Base-by-base conservation (phyloP, 2,329 filamentous ascomycete species). In the Plenodomus tracheiphilus region DNA sequence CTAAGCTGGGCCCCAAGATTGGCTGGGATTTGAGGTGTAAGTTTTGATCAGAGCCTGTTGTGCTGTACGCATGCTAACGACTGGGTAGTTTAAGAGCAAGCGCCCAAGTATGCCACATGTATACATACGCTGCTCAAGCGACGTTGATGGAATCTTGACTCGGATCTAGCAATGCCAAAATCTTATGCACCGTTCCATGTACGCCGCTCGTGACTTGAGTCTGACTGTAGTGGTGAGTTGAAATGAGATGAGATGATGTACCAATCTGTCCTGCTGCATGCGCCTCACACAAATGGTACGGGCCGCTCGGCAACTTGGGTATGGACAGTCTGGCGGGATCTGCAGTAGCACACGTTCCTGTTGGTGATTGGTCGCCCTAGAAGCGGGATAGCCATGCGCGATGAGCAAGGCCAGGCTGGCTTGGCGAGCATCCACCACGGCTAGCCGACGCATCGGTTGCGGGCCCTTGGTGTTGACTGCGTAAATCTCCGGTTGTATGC, bases 1-100 rank as follows among this genome's bases (percentile, higher is more conserved):
- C 93, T 16, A 88, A 82, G 61, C 74, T 99, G 54, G 93, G 94
- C 0, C 94, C 94, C 7, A 80, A 88, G 79, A 97, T 99, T 74
- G 91, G 81, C 40, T 86, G 84, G 84, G 83, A 86, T 69, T 65
- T 86, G 74, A 77, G 83, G 55, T 85, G 66, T 70, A 64, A 68
- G 68, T 66, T 19, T 37, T 8, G 11, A 32, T 6, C 11, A 32
- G 4, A 4, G 11, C 4, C 15, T 32, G 28, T 8, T 32, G 15
- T 32, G 28, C 11, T 10, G 28, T 15, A 37, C 9, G 4, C 8
- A 19, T 54, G 54, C 65, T 69, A 59, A 69, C 40, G 19, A 11
- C 21, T 16, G n/a, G 4, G 16, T 25, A 69, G 65, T 69, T 25
- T 69, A 62, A 63, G 40, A 16, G 35, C 9, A 10, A 9, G 16